Conservation (phyloP, 495 filamentous ascomycete genomes). For the Monascus purpureus region DNA sequence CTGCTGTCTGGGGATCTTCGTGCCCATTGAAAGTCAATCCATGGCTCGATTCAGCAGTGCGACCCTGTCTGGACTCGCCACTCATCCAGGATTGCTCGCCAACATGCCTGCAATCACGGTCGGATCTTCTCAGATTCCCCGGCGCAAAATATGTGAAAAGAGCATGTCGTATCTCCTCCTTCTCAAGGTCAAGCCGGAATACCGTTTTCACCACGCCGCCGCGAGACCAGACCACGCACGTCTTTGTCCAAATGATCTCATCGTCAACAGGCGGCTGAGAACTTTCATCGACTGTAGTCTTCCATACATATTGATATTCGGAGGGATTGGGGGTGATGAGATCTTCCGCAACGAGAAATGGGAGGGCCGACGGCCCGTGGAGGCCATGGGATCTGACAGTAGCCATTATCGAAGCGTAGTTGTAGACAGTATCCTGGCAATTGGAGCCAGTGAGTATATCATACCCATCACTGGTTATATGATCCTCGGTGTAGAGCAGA, state of each 20-base stretch:
- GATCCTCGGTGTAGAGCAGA: not conserved
- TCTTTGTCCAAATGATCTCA: constrained; percentile 71
- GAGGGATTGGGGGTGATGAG: constrained; percentile 59
- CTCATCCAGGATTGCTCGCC: not conserved
- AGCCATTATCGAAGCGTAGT: constrained; percentile 43
- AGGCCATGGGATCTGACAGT: constrained; percentile 75
- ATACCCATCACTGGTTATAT: constrained; percentile 6
- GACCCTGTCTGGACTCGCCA: constrained; percentile 5
- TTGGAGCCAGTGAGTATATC: constrained; percentile 6
- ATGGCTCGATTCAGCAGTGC: constrained; percentile 6
- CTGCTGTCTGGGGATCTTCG: constrained; percentile 8
- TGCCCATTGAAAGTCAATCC: constrained; percentile 12
- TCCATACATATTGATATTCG: constrained; percentile 60
- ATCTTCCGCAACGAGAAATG: constrained; percentile 69
- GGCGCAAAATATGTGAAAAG: constrained; percentile 70
- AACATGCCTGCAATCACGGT: not conserved
- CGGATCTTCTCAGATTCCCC: constrained; percentile 13
- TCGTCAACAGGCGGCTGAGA: constrained; percentile 45
- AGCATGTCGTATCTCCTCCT: constrained; percentile 71
- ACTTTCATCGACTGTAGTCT: constrained; percentile 29
- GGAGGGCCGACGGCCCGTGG: constrained; percentile 70
- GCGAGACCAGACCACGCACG: constrained; percentile 82
- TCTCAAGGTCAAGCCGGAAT: constrained; percentile 76
- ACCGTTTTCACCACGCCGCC: constrained; percentile 74
- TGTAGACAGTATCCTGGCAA: constrained; percentile 10